Evolutionary conservation across 148 eudicot genomes (phyloP).

Genomic region (Polygonum maritimum): DNA sequence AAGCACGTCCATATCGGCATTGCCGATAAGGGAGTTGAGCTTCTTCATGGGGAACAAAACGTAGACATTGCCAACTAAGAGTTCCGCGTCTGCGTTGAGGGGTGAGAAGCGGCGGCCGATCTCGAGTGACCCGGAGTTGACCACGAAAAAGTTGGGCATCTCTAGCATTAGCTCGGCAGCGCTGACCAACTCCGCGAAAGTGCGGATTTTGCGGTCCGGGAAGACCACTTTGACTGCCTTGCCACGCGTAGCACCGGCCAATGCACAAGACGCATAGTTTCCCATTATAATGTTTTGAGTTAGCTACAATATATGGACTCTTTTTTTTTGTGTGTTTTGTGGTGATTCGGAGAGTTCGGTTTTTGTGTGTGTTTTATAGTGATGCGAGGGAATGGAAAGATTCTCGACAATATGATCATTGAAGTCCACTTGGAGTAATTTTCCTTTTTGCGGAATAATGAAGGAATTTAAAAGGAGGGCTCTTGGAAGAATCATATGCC

Average conservation of each 20-base stretch:
- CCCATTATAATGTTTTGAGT: constrained; percentile 36
- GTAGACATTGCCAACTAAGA: constrained; percentile 52
- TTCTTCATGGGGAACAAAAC: constrained; percentile 64
- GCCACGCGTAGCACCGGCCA: constrained; percentile 18
- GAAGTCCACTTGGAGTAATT: not conserved
- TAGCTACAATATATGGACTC: no score
- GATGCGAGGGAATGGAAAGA: not conserved
- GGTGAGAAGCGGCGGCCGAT: constrained; percentile 49
- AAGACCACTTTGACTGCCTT: constrained; percentile 41
- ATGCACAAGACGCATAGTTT: constrained; percentile 62
- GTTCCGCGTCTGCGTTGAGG: constrained; percentile 73
- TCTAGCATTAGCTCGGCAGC: constrained; percentile 89
- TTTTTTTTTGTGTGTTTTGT: no score
- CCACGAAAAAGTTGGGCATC: constrained; percentile 47
- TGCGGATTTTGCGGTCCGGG: constrained; percentile 58
- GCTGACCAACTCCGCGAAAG: constrained; percentile 32
- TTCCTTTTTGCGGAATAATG: not conserved
- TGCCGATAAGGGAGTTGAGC: constrained; percentile 43
- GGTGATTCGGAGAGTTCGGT: not conserved
- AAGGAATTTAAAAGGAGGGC: not conserved
- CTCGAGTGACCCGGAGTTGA: constrained; percentile 37
- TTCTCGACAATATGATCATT: no score
- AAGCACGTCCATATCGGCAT: constrained; percentile 64
- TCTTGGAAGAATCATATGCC: not conserved
- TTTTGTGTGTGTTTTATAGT: not conserved